Percentiles rank a stretch among this genome's conserved stretches.
These are phyloP conservation scores for Trichoderma citrinoviride DNA, from an alignment of 2,329 filamentous ascomycete genomes.

Conservation along the genomic window DNA sequence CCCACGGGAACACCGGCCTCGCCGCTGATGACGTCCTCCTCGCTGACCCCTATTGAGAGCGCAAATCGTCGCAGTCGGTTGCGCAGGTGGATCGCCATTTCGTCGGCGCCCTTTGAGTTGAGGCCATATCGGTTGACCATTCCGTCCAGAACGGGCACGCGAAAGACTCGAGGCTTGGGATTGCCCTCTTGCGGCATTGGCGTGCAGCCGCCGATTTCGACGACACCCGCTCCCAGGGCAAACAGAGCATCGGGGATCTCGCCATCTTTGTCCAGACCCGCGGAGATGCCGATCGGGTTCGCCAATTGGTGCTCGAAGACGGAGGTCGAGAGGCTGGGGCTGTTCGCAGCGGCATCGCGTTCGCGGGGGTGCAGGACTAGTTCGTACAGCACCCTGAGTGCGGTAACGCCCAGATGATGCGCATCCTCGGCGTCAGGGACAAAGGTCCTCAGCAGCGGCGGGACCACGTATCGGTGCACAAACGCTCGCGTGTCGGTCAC, in stretches of 20 bases:
- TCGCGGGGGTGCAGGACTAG: conserved; percentile 81
- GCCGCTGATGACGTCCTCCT: conserved; percentile 73
- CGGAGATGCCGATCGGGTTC: conserved; percentile 94
- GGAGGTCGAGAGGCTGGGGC: conserved; percentile 36
- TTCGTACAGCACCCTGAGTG: conserved; percentile 69
- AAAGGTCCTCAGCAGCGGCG: conserved; percentile 62
- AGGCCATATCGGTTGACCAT: conserved; percentile 95
- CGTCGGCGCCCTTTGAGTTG: conserved; percentile 86
- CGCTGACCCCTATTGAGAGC: conserved; percentile 65
- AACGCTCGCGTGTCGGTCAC: conserved; percentile 72
- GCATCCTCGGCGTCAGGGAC: conserved; percentile 84
- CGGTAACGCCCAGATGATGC: conserved; percentile 73
- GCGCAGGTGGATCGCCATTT: conserved; percentile 75
- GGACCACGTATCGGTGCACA: conserved; percentile 64
- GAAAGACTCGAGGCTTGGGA: conserved; percentile 81
- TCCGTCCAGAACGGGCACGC: conserved; percentile 76
- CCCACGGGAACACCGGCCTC: conserved; percentile 76
- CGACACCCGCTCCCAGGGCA: conserved; percentile 77
- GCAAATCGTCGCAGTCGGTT: conserved; percentile 78
- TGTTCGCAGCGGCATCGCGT: conserved; percentile 49
- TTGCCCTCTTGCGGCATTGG: conserved; percentile 87
- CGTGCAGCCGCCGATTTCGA: conserved; percentile 90
- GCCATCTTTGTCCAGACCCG: conserved; percentile 90
- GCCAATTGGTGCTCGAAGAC: conserved; percentile 75
- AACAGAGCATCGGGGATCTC: conserved; percentile 84